These are phyloP conservation scores for Eucalyptus regnans DNA, from an alignment of 345 rosid species.

Conservation along the genomic window DNA sequence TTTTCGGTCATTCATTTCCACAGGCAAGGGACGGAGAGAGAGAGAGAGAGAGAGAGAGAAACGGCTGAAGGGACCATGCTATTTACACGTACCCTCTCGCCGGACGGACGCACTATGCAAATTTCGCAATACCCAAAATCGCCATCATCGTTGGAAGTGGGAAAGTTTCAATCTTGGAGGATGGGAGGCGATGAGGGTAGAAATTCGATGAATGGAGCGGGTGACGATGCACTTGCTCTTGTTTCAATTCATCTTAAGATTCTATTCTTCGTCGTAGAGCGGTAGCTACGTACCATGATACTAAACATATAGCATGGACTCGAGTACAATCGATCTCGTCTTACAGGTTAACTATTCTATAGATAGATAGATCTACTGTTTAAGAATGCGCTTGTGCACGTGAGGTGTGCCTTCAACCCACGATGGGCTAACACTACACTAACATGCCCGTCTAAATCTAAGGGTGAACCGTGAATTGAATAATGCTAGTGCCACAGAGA, in stretches of 20 bases:
- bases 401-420: not conserved
- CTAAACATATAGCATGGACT: not conserved
- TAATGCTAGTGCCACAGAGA: not conserved
- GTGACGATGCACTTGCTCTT: not conserved
- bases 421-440: rapidly evolving
- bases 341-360: not conserved
- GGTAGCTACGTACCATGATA: too few relatives aligned
- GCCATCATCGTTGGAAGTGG: not conserved
- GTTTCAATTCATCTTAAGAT: not conserved
- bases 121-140: not conserved
- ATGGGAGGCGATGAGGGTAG: not conserved
- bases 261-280: not conserved
- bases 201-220: not conserved
- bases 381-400: not conserved
- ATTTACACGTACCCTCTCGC: not conserved
- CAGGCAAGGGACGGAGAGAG: not conserved
- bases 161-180: not conserved
- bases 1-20: not conserved
- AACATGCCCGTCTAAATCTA: not conserved
- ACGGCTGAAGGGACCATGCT: not conserved
- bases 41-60: not conserved
- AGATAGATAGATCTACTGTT: not conserved
- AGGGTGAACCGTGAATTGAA: not conserved
- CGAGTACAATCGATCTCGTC: not conserved
- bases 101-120: not conserved